Evolutionary conservation across 2,329 filamentous ascomycete genomes (phyloP).

Genomic region (Colletotrichum truncatum): DNA sequence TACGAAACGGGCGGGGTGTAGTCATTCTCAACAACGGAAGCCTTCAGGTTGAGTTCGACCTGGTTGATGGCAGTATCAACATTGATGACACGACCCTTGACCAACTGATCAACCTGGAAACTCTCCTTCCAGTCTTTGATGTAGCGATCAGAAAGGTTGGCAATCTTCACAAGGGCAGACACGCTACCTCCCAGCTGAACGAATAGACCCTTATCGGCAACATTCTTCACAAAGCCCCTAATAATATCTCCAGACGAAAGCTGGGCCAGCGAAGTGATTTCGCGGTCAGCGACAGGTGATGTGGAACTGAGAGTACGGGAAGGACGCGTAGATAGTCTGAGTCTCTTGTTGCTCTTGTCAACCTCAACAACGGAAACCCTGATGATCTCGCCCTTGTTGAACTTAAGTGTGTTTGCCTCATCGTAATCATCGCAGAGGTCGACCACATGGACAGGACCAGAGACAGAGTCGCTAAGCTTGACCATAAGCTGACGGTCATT

Average conservation of each 20-base stretch:
- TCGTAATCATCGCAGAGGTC: slow-evolving; percentile 90
- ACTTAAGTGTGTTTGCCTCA: slow-evolving; percentile 77
- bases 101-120: slow-evolving; percentile 89
- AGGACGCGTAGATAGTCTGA: slow-evolving; percentile 83
- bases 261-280: slow-evolving; percentile 77
- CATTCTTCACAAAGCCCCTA: slow-evolving; percentile 91
- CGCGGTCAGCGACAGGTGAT: slow-evolving; percentile 80
- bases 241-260: slow-evolving; percentile 81
- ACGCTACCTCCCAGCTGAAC: slow-evolving; percentile 83
- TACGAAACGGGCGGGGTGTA: slow-evolving; percentile 80
- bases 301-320: slow-evolving; percentile 91
- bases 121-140: slow-evolving; percentile 95
- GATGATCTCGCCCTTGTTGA: slow-evolving; percentile 86
- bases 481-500: slow-evolving; percentile 86
- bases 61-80: slow-evolving; percentile 76
- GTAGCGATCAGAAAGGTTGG: slow-evolving; percentile 89
- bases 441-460: slow-evolving; percentile 81
- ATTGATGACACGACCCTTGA: slow-evolving; percentile 83
- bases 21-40: slow-evolving; percentile 81
- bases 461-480: slow-evolving; percentile 82
- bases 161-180: slow-evolving; percentile 84
- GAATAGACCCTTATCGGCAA: slow-evolving; percentile 90
- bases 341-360: slow-evolving; percentile 84
- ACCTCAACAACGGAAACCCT: slow-evolving; percentile 86
- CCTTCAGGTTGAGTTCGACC: slow-evolving; percentile 87